Percentiles rank a stretch among this genome's conserved stretches.
These are phyloP conservation scores for Trichoderma guizhouense DNA, from an alignment of 2,329 filamentous ascomycete genomes.

Conservation along the genomic window DNA sequence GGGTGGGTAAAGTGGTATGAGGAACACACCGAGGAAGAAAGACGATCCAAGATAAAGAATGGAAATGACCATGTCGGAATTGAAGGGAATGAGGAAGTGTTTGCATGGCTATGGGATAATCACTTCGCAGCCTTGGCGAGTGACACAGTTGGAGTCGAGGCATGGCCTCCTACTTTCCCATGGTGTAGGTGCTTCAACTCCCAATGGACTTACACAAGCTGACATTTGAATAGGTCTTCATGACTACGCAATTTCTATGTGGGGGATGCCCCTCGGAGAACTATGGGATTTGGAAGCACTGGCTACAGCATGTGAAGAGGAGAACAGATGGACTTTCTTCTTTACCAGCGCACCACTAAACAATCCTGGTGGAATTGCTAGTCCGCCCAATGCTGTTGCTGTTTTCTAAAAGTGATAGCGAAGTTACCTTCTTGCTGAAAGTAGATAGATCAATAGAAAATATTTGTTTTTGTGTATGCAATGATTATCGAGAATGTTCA, in stretches of 20 bases:
- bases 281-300: conserved; percentile 45
- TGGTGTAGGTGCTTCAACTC: conserved; percentile 25
- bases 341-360: conserved; percentile 38
- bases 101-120: conserved; percentile 57
- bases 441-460: background rate
- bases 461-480: background rate
- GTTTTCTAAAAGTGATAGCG: background rate
- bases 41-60: background rate
- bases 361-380: conserved; percentile 11
- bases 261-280: conserved; percentile 51
- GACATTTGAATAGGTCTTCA: background rate
- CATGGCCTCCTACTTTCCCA: conserved; percentile 44
- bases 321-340: conserved; percentile 39
- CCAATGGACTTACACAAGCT: background rate
- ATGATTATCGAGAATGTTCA: background rate
- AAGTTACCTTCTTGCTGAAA: background rate
- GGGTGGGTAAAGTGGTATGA: background rate
- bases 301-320: conserved; percentile 31
- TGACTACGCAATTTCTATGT: conserved; percentile 34
- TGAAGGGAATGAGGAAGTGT: conserved; percentile 44
- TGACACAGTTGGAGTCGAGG: conserved; percentile 52
- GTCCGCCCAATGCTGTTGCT: background rate
- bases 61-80: conserved; percentile 42
- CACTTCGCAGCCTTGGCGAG: conserved; percentile 54
- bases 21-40: background rate